phyloP scores from a whole-genome alignment of 2,329 filamentous ascomycete species.

The Diatrype stigma region DNA sequence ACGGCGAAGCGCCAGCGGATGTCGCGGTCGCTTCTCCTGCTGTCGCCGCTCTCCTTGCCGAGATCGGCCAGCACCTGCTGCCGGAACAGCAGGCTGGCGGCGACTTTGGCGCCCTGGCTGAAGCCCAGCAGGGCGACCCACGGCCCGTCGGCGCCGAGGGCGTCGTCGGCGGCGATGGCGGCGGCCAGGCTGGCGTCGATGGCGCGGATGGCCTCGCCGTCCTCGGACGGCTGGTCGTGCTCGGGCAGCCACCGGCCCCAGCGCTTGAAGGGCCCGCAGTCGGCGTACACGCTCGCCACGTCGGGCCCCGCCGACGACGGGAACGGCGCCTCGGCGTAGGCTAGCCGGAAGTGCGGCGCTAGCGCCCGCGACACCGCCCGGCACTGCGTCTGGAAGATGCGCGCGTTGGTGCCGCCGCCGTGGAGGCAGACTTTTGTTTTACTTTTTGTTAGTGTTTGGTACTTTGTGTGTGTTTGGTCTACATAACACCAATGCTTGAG shows the following conservation, averaged over 20 bases:
- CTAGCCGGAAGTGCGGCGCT: conserved; percentile 58
- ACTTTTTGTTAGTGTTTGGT: too few relatives aligned
- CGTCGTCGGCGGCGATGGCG: too few relatives aligned
- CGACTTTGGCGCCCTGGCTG: conserved; percentile 62
- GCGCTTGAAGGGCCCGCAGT: conserved; percentile 60
- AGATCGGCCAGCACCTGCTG: conserved; percentile 51
- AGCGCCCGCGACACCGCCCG: conserved; percentile 49
- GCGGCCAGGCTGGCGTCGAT: too few relatives aligned
- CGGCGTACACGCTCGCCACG: conserved; percentile 60
- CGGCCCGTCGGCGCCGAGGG: conserved; percentile 45
- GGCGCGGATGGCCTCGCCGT: conserved; percentile 34
- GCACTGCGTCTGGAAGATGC: conserved; percentile 65
- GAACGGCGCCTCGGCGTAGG: conserved; percentile 69
- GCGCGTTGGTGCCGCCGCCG: conserved; percentile 70
- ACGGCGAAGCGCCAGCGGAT: conserved; percentile 55
- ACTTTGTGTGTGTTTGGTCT: too few relatives aligned
- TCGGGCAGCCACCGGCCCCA: conserved; percentile 60
- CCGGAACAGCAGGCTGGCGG: conserved; percentile 53
- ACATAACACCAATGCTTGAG: too few relatives aligned
- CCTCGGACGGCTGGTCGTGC: conserved; percentile 45
- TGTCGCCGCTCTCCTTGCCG: neutral
- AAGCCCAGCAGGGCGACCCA: conserved; percentile 63
- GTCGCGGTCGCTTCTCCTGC: conserved; percentile 26
- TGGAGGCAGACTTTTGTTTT: conserved; percentile 60
- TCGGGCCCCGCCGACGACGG: conserved; percentile 55